phyloP scores from a whole-genome alignment of 805 yeast genomes.

The Schizosaccharomyces osmophilus region DNA sequence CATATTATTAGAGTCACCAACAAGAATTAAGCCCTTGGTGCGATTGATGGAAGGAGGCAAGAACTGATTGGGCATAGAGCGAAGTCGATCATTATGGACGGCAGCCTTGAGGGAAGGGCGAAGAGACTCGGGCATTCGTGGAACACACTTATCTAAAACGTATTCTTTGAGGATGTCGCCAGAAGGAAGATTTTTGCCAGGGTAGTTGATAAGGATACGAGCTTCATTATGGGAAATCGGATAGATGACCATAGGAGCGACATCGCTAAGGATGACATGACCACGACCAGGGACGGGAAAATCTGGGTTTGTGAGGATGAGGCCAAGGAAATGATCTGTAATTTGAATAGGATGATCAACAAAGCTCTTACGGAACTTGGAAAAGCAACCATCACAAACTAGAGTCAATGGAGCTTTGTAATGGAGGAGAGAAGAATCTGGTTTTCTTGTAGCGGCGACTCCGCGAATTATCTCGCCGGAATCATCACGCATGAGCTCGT shows the following conservation, averaged over 20 bases:
- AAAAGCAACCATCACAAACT: conserved; percentile 81
- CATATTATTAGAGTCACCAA: conserved; percentile 93
- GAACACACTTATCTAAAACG: conserved; percentile 34
- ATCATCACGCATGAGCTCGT: conserved; percentile 31
- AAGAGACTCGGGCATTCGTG: conserved; percentile 38
- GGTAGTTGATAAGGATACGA: conserved; percentile 69
- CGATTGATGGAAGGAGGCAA: conserved; percentile 49
- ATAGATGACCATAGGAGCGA: conserved; percentile 71
- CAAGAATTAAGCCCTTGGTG: conserved; percentile 48
- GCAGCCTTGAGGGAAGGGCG: conserved; percentile 50
- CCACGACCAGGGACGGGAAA: conserved; percentile 59
- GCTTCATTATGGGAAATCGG: conserved; percentile 68
- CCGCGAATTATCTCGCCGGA: conserved; percentile 40
- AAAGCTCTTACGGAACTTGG: conserved; percentile 64
- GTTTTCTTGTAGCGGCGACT: conserved; percentile 24
- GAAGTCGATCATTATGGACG: conserved; percentile 30
- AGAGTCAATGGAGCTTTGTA: conserved; percentile 43
- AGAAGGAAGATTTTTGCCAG: conserved; percentile 50
- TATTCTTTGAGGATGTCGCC: conserved; percentile 35
- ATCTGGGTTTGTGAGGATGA: conserved; percentile 48
- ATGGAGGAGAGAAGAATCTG: conserved; percentile 16
- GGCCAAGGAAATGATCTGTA: conserved; percentile 70
- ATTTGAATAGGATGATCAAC: conserved; percentile 38
- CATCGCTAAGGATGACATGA: conserved; percentile 67
- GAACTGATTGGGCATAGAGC: conserved; percentile 85